phyloP scores from a whole-genome alignment of 805 yeast genomes.

The Candida fluviatilis region DNA sequence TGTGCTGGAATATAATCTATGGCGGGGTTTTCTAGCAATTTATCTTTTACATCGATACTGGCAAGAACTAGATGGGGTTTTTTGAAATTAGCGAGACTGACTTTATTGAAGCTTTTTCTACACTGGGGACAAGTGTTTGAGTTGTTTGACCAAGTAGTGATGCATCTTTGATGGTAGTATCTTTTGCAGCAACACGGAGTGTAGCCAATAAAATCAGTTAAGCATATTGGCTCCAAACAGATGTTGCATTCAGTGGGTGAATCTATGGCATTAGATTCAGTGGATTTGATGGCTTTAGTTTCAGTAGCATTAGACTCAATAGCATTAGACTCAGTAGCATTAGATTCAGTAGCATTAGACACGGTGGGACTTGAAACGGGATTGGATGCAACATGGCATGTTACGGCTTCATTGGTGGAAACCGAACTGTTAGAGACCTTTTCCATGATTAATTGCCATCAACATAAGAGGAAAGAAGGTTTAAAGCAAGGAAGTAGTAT shows the following conservation, averaged over 20 bases:
- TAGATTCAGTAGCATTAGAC: too few relatives aligned
- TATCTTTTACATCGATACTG: slow-evolving; percentile 24
- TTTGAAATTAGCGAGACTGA: slow-evolving; percentile 31
- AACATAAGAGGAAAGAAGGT: too few relatives aligned
- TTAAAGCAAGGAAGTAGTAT: too few relatives aligned
- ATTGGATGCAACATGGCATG: too few relatives aligned
- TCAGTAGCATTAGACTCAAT: too few relatives aligned
- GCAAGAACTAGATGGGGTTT: slow-evolving; percentile 8
- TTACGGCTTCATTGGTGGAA: too few relatives aligned
- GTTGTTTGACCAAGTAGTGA: slow-evolving; percentile 52
- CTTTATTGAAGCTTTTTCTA: slow-evolving; percentile 40
- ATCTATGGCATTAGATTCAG: too few relatives aligned
- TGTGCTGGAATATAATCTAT: slow-evolving; percentile 35
- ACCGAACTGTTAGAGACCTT: too few relatives aligned
- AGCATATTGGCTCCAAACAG: slow-evolving; percentile 41
- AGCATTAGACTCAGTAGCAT: too few relatives aligned
- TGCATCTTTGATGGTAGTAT: slow-evolving; percentile 53
- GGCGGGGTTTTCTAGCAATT: slow-evolving; percentile 29
- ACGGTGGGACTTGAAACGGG: too few relatives aligned
- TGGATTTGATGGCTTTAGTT: too few relatives aligned
- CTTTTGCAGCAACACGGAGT: slow-evolving; percentile 45
- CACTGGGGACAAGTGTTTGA: slow-evolving; percentile 64
- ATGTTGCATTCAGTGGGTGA: slow-evolving; percentile 47
- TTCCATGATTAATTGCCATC: too few relatives aligned
- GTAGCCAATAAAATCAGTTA: slow-evolving; percentile 17